A percentile compares a stretch with the other conserved stretches of the same genome.
These are phyloP conservation scores for Thelonectria olida DNA, from an alignment of 2,329 filamentous ascomycete species.

Conservation along the genomic window DNA sequence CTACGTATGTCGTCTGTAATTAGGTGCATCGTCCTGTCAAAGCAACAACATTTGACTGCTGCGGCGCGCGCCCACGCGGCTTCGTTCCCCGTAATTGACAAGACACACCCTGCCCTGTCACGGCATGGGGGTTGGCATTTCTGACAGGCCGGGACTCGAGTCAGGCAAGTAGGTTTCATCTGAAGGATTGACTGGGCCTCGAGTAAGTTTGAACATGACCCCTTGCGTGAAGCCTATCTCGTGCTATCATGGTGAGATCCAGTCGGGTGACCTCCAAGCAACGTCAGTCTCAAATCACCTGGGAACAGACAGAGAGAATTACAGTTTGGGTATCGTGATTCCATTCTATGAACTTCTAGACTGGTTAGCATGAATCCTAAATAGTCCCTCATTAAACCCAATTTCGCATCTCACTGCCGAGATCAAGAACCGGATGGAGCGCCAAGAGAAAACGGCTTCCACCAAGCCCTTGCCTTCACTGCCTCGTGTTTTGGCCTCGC, in stretches of 20 bases:
- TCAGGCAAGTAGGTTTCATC: not conserved
- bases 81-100: not conserved
- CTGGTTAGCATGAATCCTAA: not conserved
- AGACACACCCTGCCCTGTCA: not conserved
- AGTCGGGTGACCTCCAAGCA: not conserved
- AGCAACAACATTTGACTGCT: too few relatives aligned
- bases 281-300: not conserved
- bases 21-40: not conserved
- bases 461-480: too few relatives aligned
- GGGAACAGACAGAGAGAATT: not conserved
- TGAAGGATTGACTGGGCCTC: not conserved
- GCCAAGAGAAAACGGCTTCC: too few relatives aligned
- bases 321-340: not conserved
- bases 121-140: not conserved
- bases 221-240: not conserved
- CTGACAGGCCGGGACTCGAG: not conserved
- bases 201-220: not conserved
- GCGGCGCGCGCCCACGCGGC: not conserved
- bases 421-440: too few relatives aligned
- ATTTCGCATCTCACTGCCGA: too few relatives aligned
- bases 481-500: too few relatives aligned
- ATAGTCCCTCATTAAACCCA: too few relatives aligned
- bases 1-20: too few relatives aligned
- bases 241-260: not conserved
- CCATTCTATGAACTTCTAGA: not conserved